A percentile compares a stretch with the other conserved stretches of the same genome.
Conservation (phyloP, 345 rosid genomes). For the Adansonia digitata region DNA sequence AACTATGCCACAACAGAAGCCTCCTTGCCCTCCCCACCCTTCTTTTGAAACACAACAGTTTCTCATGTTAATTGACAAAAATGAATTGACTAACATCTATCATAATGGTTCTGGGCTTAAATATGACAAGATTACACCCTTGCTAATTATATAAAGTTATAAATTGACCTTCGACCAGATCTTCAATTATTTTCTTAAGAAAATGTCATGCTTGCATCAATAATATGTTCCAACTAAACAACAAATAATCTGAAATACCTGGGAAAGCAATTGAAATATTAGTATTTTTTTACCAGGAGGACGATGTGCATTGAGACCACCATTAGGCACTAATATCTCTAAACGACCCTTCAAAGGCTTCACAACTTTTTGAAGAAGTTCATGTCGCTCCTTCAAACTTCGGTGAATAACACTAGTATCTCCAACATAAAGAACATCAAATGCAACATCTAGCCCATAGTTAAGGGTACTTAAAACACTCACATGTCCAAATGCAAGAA, state of each 20-base stretch:
- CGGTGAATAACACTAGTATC: slow-evolving; percentile 96
- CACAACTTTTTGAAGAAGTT: slow-evolving; percentile 63
- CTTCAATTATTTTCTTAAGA: neutral
- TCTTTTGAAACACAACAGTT: neutral
- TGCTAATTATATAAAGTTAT: neutral
- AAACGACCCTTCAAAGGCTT: slow-evolving; percentile 80
- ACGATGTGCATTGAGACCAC: slow-evolving; percentile 58
- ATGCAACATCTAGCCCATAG: slow-evolving; percentile 72
- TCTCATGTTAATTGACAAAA: neutral
- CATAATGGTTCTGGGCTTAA: neutral
- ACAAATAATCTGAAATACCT: neutral
- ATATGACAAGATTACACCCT: neutral
- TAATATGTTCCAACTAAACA: neutral
- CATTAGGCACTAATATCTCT: slow-evolving; percentile 76
- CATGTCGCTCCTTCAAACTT: slow-evolving; percentile 87
- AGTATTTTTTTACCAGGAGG: slow-evolving; percentile 43
- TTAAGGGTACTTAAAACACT: slow-evolving; percentile 34
- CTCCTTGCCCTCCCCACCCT: neutral
- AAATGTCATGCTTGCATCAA: neutral
- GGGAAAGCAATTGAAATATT: neutral
- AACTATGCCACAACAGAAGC: neutral
- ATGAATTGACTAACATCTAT: neutral
- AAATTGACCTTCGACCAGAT: neutral
- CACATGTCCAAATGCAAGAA: neutral
- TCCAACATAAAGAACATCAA: slow-evolving; percentile 89